Evolutionary conservation across 1,284 basidiomycete species (phyloP).

Genomic region (Leccinum solheimii): DNA sequence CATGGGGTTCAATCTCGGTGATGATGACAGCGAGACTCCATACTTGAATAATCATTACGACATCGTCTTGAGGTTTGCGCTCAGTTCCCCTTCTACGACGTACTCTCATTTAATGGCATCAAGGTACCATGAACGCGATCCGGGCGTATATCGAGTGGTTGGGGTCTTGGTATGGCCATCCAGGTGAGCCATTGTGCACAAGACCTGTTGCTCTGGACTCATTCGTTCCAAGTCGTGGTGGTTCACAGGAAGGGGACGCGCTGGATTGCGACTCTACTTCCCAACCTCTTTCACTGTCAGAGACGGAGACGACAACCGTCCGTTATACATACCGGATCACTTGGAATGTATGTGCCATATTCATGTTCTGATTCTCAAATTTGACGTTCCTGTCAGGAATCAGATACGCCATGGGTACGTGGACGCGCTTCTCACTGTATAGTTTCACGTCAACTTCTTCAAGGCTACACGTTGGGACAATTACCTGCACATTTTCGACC

Average conservation of each 20-base stretch:
- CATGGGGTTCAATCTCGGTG: slow-evolving; percentile 81
- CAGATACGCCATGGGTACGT: slow-evolving; percentile 79
- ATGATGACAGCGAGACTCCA: slow-evolving; percentile 62
- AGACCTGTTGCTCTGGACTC: slow-evolving; percentile 3
- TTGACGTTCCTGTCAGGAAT: slow-evolving; percentile 54
- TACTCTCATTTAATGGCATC: slow-evolving; percentile 19
- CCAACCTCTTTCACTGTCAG: slow-evolving; percentile 60
- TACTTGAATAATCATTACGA: slow-evolving; percentile 93
- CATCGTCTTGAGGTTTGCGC: slow-evolving; percentile 67
- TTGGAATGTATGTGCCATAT: slow-evolving; percentile 68
- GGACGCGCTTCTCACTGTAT: not conserved
- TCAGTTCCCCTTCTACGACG: not conserved
- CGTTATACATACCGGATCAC: slow-evolving; percentile 89
- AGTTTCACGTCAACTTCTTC: slow-evolving; percentile 9
- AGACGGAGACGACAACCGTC: slow-evolving; percentile 65
- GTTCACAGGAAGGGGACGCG: slow-evolving; percentile 48
- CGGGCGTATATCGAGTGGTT: slow-evolving; percentile 77
- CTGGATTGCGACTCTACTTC: slow-evolving; percentile 39
- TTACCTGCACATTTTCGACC: slow-evolving; percentile 83
- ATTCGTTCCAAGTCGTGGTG: slow-evolving; percentile 51
- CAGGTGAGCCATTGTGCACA: slow-evolving; percentile 48
- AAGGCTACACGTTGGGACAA: slow-evolving; percentile 96
- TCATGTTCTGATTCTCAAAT: not conserved
- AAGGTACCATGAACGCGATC: slow-evolving; percentile 81
- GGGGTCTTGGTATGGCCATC: slow-evolving; percentile 91